Evolutionary conservation across 345 rosid genomes (phyloP).

Genomic region (Gossypium raimondii): DNA sequence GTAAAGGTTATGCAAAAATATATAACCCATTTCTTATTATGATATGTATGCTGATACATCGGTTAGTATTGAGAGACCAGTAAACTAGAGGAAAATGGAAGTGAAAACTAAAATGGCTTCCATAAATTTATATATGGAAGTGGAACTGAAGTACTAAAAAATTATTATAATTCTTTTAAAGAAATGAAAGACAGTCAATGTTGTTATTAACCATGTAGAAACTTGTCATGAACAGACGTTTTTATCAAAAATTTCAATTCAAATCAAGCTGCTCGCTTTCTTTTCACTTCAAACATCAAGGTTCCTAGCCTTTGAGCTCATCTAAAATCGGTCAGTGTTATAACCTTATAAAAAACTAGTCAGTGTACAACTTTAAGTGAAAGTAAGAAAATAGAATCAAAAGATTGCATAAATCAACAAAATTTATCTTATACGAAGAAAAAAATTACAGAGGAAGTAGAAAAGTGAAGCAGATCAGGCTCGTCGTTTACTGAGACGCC

Average conservation of each 20-base stretch:
- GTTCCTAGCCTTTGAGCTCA: not conserved
- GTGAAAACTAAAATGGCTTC: not conserved
- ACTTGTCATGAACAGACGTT: no score
- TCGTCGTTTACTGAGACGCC: conserved; percentile 80
- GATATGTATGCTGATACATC: not conserved
- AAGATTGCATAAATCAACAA: not conserved
- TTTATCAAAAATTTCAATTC: not conserved
- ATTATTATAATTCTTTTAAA: no score
- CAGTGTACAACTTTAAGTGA: not conserved
- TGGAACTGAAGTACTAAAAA: no score
- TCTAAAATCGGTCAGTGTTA: not conserved
- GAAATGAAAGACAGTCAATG: not conserved
- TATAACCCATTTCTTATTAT: not conserved
- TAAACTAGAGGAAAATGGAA: not conserved
- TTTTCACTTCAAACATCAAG: not conserved
- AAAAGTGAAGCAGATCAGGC: conserved; percentile 35
- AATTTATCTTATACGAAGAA: not conserved
- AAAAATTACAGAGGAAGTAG: not conserved
- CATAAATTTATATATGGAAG: not conserved
- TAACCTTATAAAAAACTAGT: not conserved
- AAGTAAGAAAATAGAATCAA: not conserved
- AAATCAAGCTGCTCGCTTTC: not conserved
- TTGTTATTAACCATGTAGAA: no score
- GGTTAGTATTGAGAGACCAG: not conserved
- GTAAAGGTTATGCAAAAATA: not conserved